These are phyloP conservation scores for Oryza glumipatula DNA, from an alignment of 176 grass and related monocot genomes.

Conservation along the genomic window DNA sequence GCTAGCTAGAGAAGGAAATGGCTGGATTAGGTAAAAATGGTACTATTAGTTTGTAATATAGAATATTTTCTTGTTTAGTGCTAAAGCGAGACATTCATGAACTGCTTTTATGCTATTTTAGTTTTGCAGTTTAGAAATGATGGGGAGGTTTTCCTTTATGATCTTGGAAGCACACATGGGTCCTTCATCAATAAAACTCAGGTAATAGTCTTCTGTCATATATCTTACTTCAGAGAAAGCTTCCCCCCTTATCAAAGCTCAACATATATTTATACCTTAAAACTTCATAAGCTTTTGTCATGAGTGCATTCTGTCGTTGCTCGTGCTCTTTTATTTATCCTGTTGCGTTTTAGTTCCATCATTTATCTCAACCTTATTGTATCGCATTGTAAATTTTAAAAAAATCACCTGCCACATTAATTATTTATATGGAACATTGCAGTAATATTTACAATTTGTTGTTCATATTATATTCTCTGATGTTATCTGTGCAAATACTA, in stretches of 20 bases:
- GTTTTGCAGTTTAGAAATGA: constrained; percentile 94
- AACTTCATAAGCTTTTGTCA: background rate
- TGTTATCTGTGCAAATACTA: constrained; percentile 42
- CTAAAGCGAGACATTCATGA: constrained; percentile 28
- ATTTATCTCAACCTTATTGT: background rate
- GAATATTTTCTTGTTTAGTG: constrained; percentile 25
- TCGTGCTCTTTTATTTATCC: background rate
- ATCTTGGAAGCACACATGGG: constrained; percentile 95
- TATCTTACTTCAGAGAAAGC: background rate
- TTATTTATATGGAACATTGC: background rate
- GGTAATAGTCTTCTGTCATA: constrained; percentile 50
- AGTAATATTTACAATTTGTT: background rate
- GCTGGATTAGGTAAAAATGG: constrained; percentile 3
- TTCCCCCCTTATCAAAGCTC: background rate
- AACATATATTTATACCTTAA: constrained; percentile 7
- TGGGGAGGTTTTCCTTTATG: constrained; percentile 76
- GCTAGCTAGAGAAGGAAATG: background rate
- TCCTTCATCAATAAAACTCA: constrained; percentile 91
- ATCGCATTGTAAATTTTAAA: background rate
- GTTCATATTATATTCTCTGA: constrained; percentile 12
- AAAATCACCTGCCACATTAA: background rate
- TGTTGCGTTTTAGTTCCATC: constrained; percentile 10
- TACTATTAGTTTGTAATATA: constrained; percentile 3
- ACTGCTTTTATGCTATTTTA: constrained; percentile 42
- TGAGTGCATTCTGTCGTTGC: background rate